These are phyloP conservation scores for Croton laevigatus DNA, from an alignment of 441 rosid genomes.

Conservation along the genomic window DNA sequence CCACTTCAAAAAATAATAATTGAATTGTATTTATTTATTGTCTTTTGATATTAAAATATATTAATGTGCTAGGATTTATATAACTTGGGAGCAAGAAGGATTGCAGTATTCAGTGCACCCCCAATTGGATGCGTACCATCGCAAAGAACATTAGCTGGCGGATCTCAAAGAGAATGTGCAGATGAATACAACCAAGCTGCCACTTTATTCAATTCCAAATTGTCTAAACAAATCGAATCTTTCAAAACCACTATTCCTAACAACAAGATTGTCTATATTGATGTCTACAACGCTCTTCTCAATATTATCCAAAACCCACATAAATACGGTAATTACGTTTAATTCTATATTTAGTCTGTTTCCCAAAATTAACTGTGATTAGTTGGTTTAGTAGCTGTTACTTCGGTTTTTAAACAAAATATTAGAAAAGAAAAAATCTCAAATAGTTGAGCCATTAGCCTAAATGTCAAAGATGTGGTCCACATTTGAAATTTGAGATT, in stretches of 20 bases:
- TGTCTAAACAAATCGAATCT: slow-evolving; percentile 35
- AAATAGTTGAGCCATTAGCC: too few relatives aligned
- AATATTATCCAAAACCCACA: slow-evolving; percentile 44
- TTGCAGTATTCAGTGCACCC: slow-evolving; percentile 61
- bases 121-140: slow-evolving; percentile 80
- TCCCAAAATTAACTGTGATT: too few relatives aligned
- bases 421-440: too few relatives aligned
- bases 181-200: slow-evolving; percentile 46
- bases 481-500: too few relatives aligned
- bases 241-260: slow-evolving; percentile 30
- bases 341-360: not conserved
- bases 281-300: slow-evolving; percentile 51
- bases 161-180: slow-evolving; percentile 46
- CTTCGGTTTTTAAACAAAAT: too few relatives aligned
- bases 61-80: slow-evolving; percentile 56
- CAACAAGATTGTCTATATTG: slow-evolving; percentile 42
- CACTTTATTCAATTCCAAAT: slow-evolving; percentile 52
- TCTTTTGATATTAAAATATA: too few relatives aligned
- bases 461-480: too few relatives aligned
- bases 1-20: too few relatives aligned
- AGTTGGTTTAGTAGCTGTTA: too few relatives aligned
- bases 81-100: slow-evolving; percentile 54
- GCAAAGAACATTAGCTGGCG: slow-evolving; percentile 63
- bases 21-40: too few relatives aligned
- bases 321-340: slow-evolving; percentile 42